These are phyloP conservation scores for Chrysochromulina parva DNA, from an alignment of 78 protist genomes.

Conservation along the genomic window DNA sequence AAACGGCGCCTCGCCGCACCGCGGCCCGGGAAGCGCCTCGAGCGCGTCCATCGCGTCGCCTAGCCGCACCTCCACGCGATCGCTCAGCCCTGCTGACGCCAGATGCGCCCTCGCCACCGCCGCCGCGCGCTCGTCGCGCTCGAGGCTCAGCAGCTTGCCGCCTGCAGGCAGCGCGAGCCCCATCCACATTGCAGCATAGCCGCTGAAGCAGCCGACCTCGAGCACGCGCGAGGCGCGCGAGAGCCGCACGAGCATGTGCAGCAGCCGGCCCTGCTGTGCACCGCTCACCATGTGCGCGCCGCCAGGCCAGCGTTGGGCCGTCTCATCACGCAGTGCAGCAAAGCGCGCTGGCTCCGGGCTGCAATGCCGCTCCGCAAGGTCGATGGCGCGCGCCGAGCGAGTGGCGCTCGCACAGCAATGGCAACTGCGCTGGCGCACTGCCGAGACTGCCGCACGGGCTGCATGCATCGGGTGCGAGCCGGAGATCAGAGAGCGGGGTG, in stretches of 20 bases:
- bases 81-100: neutral
- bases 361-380: no score
- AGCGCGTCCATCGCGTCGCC: neutral
- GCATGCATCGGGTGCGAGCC: no score
- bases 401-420: no score
- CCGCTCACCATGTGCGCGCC: conserved; percentile 16
- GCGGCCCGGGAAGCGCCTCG: neutral
- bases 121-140: neutral
- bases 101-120: neutral
- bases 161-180: neutral
- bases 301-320: neutral
- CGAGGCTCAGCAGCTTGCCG: neutral
- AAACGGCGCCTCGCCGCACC: neutral
- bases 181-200: neutral
- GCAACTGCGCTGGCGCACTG: no score
- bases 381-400: no score
- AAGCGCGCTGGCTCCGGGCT: neutral
- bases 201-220: conserved; percentile 1
- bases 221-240: neutral
- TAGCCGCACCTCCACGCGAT: neutral
- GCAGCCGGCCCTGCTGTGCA: neutral
- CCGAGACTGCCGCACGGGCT: no score
- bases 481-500: no score
- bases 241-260: neutral
- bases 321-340: neutral